A percentile compares a stretch with the other conserved stretches of the same genome.
These are phyloP conservation scores for Tetrapisispora iriomotensis DNA, from an alignment of 805 yeast genomes.

Conservation along the genomic window DNA sequence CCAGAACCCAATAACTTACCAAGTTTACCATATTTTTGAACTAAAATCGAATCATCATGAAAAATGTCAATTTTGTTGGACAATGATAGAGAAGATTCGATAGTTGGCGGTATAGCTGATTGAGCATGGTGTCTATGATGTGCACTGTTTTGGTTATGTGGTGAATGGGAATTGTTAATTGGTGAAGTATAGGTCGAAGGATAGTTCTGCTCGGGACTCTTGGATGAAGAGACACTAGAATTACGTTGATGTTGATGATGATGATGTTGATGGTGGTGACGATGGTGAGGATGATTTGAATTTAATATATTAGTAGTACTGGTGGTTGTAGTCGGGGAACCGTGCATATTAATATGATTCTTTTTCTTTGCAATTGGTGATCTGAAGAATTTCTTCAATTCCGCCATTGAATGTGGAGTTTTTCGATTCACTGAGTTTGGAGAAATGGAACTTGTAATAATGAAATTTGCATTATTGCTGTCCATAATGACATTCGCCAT, in stretches of 20 bases:
- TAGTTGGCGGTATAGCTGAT: conserved; percentile 27
- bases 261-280: background rate
- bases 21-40: conserved; percentile 56
- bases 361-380: conserved; percentile 1
- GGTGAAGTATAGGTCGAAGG: no score
- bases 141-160: conserved; percentile 1
- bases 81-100: conserved; percentile 23
- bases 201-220: background rate
- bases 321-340: background rate
- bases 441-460: background rate
- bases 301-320: background rate
- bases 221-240: background rate
- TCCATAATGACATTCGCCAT: background rate
- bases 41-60: conserved; percentile 42
- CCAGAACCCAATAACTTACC: conserved; percentile 75
- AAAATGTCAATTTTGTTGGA: conserved; percentile 28
- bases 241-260: background rate
- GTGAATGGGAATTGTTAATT: background rate
- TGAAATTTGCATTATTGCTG: conserved; percentile 1
- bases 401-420: conserved; percentile 46
- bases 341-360: conserved; percentile 1
- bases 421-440: conserved; percentile 9
- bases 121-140: conserved; percentile 16
- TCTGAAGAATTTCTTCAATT: conserved; percentile 61
- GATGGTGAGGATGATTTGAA: background rate